These are phyloP conservation scores for Fonsecaea nubica DNA, from an alignment of 2,329 filamentous ascomycete genomes.

Conservation along the genomic window DNA sequence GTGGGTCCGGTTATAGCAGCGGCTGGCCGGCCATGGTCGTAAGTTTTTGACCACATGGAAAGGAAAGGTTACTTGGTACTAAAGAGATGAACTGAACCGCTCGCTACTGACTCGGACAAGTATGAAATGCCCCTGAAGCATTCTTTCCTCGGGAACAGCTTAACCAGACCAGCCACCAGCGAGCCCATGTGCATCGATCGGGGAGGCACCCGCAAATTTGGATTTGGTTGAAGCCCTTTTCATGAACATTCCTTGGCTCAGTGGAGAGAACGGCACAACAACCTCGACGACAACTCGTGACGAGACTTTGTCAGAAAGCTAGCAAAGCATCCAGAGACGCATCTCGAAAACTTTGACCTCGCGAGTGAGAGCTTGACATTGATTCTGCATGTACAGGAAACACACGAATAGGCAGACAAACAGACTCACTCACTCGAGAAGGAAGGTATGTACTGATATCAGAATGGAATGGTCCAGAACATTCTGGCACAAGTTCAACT, in stretches of 20 bases:
- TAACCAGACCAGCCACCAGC: too few relatives aligned
- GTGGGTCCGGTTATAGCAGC: neutral
- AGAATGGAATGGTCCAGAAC: too few relatives aligned
- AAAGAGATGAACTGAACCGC: too few relatives aligned
- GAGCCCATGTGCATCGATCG: neutral
- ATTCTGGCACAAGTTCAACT: too few relatives aligned
- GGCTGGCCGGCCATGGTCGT: neutral
- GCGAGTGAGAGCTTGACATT: too few relatives aligned
- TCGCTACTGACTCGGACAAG: neutral
- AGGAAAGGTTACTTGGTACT: neutral
- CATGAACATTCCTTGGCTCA: too few relatives aligned
- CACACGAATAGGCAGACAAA: too few relatives aligned
- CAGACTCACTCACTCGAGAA: too few relatives aligned
- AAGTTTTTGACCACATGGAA: neutral
- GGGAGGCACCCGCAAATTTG: neutral
- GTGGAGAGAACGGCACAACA: neutral
- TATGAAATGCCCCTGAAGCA: too few relatives aligned
- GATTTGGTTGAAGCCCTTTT: neutral
- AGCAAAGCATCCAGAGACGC: neutral
- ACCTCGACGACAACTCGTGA: neutral
- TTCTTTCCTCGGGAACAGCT: too few relatives aligned
- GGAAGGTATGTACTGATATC: too few relatives aligned
- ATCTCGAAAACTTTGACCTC: constrained; percentile 1
- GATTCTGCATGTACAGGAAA: too few relatives aligned
- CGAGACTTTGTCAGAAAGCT: neutral